Evolutionary conservation across 169 alveolate genomes (phyloP).

Genomic region (Amoebophrya sp.): DNA sequence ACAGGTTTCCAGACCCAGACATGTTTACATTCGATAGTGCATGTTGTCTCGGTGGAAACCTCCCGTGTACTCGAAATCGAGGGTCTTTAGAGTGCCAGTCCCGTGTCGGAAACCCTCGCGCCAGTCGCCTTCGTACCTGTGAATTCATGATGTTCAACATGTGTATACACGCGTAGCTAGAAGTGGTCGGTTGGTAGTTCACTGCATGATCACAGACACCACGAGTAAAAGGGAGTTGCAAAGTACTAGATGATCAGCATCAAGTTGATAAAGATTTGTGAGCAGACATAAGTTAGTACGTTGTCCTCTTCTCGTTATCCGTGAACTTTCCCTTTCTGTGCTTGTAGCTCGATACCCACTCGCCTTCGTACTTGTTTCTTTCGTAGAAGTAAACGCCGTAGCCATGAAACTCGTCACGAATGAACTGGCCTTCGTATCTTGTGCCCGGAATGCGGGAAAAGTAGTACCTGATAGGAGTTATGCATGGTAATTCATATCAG

Average conservation of each 20-base stretch:
- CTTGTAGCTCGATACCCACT: neutral
- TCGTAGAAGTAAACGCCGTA: constrained; percentile 23
- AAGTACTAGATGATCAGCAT: neutral
- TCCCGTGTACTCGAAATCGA: neutral
- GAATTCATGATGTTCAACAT: neutral
- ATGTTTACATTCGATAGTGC: neutral
- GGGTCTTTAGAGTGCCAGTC: neutral
- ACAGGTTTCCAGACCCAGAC: too few species aligned
- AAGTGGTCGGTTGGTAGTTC: neutral
- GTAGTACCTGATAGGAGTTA: constrained; percentile 9
- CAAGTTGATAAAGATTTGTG: neutral
- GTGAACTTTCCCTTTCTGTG: neutral
- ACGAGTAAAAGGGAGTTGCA: neutral
- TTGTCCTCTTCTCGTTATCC: neutral
- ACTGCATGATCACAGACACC: neutral
- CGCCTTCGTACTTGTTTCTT: neutral
- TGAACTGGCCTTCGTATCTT: constrained; percentile 2
- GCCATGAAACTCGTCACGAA: neutral
- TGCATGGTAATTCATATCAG: too few species aligned
- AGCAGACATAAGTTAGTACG: neutral
- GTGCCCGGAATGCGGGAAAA: neutral
- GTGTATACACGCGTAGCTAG: neutral
- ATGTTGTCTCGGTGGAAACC: neutral
- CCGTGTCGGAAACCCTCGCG: constrained; percentile 12
- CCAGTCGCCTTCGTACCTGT: neutral